A percentile compares a stretch with the other conserved stretches of the same genome.
Evolutionary conservation across 305 asterid species (phyloP).

Genomic region (Fraxinus dipetala): DNA sequence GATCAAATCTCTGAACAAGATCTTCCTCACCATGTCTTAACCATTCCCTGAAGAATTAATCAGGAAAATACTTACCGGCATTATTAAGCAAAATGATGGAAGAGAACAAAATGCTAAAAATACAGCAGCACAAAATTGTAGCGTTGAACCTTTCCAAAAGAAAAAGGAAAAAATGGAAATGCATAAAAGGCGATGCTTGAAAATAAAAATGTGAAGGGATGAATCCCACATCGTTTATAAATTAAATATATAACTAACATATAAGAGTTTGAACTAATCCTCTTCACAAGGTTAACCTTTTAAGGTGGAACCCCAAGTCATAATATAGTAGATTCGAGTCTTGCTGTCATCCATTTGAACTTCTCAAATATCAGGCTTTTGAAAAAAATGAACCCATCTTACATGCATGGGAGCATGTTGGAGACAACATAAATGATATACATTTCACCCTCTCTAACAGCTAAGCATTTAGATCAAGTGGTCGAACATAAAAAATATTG

Average conservation of each 20-base stretch:
- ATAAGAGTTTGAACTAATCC: background rate
- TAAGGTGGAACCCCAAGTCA: too few species aligned
- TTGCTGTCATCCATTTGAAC: background rate
- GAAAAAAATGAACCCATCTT: background rate
- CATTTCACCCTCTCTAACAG: background rate
- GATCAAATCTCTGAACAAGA: conserved; percentile 93
- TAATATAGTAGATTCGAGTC: background rate
- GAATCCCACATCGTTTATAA: background rate
- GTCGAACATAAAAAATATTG: background rate
- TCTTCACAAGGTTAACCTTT: background rate
- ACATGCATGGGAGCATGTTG: background rate
- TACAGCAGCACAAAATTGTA: background rate
- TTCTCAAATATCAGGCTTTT: background rate
- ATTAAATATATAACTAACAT: background rate
- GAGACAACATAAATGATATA: background rate
- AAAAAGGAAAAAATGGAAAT: background rate
- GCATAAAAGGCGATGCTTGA: background rate
- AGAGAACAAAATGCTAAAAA: background rate
- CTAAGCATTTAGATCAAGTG: background rate
- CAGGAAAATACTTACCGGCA: conserved; percentile 13
- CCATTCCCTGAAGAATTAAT: conserved; percentile 66
- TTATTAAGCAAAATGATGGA: background rate
- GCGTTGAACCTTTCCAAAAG: background rate
- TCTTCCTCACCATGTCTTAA: conserved; percentile 84
- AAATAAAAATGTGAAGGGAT: background rate